Evolutionary conservation across 2,329 filamentous ascomycete species (phyloP), one percentile per base, ranked within the genome.

Genomic region (Dothidotthia symphoricarpi): DNA sequence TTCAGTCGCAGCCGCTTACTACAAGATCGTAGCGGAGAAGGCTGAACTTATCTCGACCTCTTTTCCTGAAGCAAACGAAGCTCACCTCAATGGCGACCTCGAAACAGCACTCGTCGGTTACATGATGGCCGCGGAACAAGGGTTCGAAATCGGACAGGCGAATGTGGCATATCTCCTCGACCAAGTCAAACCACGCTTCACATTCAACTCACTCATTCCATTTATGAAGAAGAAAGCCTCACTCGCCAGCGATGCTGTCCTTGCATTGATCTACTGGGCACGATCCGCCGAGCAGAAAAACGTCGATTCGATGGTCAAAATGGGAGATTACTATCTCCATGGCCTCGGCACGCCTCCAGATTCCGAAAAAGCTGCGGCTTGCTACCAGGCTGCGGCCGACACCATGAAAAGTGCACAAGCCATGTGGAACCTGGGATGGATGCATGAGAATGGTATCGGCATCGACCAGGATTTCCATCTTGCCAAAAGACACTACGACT

Each of bases 351-450:
- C 85, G 2, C 22, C 49, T 6, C 57, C 73, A 0, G 86, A 94
- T 50, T 72, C 86, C 13, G 83, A 90, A 54, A 95, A 95, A 66
- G 94, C 94, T 5, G 89, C 90, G 0, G 83, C 86, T 29, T 98
- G 93, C 71, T 98, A 98, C 58, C 85, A 86, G 36, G 86, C 88
- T 3, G 93, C 93, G 1, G 90, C 90, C 0, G 93, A 98, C 61
- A 89, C 86, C 43, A 83, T 91, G 53, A 85, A 89, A 60, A 95
- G 88, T 54, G 93, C 91, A 2, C 94, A 98, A 68, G 93, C 94
- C 11, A 81, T 96, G 40, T 98, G 89, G 80, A 97, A 98, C 57
- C 75, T 98, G 11, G 94, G 93, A 4, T 98, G 93, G 93, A 97
- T 98, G 91, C 89, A 98, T 60, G 93, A 98, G 69, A 96, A 97